Evolutionary conservation across 1,284 basidiomycete genomes (phyloP).

Genomic region (Boletus hoseneyae): DNA sequence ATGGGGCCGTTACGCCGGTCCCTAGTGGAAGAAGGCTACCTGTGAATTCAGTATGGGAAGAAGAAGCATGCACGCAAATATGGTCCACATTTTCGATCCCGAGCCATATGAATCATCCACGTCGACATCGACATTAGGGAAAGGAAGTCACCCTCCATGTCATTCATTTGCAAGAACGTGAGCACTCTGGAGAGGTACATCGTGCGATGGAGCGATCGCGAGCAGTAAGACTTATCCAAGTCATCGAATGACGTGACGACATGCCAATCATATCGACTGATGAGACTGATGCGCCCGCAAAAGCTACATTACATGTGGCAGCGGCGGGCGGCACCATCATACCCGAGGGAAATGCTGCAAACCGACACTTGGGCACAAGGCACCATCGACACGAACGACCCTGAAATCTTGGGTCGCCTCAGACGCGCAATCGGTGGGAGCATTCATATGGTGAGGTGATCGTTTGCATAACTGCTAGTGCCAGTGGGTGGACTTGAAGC

Average conservation of each 20-base stretch:
- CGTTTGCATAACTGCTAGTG: too few relatives aligned
- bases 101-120: too few relatives aligned
- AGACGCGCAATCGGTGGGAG: neutral
- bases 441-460: conserved; percentile 2
- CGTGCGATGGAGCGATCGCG: neutral
- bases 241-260: neutral
- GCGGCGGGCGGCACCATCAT: too few relatives aligned
- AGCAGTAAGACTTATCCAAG: neutral
- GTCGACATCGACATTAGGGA: too few relatives aligned
- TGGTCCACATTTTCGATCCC: too few relatives aligned
- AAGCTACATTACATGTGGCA: neutral
- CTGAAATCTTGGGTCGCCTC: neutral
- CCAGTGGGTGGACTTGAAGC: too few relatives aligned
- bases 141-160: too few relatives aligned
- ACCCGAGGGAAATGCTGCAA: neutral
- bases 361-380: neutral
- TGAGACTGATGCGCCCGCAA: too few relatives aligned
- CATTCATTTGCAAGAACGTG: too few relatives aligned
- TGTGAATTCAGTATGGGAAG: neutral
- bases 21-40: neutral
- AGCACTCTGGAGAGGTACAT: neutral
- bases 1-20: neutral
- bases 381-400: neutral
- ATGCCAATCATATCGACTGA: too few relatives aligned
- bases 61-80: neutral